phyloP scores from a whole-genome alignment of 768 basidiomycete genomes.

The Termitomyces sp. region DNA sequence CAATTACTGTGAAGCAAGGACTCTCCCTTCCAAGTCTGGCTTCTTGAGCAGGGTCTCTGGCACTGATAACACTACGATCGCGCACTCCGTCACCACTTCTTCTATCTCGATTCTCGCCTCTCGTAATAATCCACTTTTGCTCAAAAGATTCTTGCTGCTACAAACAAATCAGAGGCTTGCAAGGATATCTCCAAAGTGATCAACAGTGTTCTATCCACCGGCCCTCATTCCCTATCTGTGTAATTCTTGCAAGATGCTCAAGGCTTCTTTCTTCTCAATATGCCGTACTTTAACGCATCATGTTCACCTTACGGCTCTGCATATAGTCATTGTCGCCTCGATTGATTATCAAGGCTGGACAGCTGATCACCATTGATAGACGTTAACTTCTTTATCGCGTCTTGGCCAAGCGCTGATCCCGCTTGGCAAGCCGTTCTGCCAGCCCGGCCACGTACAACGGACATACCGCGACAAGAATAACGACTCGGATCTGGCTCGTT shows the following conservation, averaged over 20 bases:
- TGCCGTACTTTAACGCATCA: not conserved
- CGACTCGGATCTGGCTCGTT: not conserved
- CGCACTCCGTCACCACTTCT: not conserved
- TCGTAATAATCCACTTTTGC: no score
- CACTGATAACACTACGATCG: not conserved
- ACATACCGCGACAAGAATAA: not conserved
- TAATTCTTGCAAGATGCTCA: not conserved
- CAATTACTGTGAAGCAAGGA: not conserved
- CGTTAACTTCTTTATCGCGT: not conserved
- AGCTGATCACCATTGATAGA: not conserved
- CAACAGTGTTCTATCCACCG: not conserved
- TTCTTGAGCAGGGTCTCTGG: not conserved
- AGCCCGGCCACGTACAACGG: not conserved
- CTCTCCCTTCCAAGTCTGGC: not conserved
- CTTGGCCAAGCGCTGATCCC: not conserved
- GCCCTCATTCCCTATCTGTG: not conserved
- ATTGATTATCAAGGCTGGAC: not conserved
- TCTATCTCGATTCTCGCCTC: not conserved
- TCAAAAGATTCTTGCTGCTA: not conserved
- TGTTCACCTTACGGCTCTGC: not conserved
- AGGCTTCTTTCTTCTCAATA: not conserved
- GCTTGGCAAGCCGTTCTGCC: not conserved
- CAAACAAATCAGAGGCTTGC: not conserved
- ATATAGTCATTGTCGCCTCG: not conserved
- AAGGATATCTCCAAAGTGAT: not conserved